Evolutionary conservation across 1,284 basidiomycete species (phyloP), one percentile per base, ranked within the genome.

Genomic region (Heliocybe sulcata): DNA sequence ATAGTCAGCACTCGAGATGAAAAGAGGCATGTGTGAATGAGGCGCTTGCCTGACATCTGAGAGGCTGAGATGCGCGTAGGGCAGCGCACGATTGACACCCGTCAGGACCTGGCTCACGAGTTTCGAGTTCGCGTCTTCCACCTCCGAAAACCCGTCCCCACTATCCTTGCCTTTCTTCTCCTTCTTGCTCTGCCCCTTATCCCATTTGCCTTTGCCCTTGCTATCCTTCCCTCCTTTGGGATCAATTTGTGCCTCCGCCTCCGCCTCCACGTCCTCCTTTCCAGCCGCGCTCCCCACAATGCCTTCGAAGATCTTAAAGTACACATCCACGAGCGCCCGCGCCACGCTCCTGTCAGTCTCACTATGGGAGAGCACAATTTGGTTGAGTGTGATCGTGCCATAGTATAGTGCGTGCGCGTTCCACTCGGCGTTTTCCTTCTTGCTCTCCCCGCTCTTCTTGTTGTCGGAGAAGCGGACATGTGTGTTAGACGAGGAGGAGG

Each of bases 291-390:
- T 6, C 0, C 90, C 87, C 1, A 97, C 78, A 11, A 96, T 75
- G 65, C 94, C 93, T 61, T 89, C 79, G 73, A 99, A 99, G 63
- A 99, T 81, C 72, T 95, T 90, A 66, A 99, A 99, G 72, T 99
- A 99, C 10, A 96, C 79, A 57, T 94, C 86, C 31, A 99, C 85
- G 53, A 99, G 77, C 58, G 85, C 81, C 52, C 87, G 76, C n/a
- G 94, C 91, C 6, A 95, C 90, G 0, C 82, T 80, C 10, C 83
- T 77, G 63, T 95, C 92, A 19, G 69, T 73, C 25, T 76, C 72
- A 50, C 75, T 75, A 4, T 81, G 77, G 0, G 85, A 83, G 33
- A 98, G 77, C 52, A 94, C 85, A 58, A 96, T 87, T 72, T 98
- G 96, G 69, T 98, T 98, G 62, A 98, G 83, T 1, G 94, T 97